A percentile compares a stretch with the other conserved stretches of the same genome.
Conservation (phyloP, 2,329 filamentous ascomycete genomes). For the Diaporthe citri region DNA sequence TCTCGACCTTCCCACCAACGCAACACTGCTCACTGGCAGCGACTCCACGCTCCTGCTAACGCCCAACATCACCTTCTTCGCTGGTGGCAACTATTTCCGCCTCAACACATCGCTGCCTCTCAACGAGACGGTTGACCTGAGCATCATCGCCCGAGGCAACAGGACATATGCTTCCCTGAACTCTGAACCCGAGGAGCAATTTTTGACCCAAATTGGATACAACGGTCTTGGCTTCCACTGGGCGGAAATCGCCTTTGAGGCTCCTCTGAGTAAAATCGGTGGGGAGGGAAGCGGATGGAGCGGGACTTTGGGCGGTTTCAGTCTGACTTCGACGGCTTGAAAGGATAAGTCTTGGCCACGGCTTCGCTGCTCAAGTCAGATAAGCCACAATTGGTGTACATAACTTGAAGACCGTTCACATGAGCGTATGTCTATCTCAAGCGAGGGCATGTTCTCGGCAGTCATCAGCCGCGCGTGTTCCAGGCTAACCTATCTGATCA, state of each 20-base stretch:
- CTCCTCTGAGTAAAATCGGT: constrained; percentile 55
- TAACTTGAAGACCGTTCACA: background rate
- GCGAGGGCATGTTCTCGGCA: too few relatives aligned
- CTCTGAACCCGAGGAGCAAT: constrained; percentile 51
- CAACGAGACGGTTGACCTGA: constrained; percentile 47
- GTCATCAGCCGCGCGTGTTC: too few relatives aligned
- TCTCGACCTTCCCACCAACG: constrained; percentile 50
- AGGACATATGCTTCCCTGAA: constrained; percentile 48
- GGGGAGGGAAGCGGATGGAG: constrained; percentile 50
- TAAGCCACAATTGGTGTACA: background rate
- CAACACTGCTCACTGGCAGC: constrained; percentile 55
- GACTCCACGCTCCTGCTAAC: constrained; percentile 60
- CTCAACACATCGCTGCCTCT: constrained; percentile 51
- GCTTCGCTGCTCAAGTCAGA: background rate
- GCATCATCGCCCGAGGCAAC: constrained; percentile 48
- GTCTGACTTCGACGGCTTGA: constrained; percentile 44
- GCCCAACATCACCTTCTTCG: constrained; percentile 52
- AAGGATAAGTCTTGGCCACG: too few relatives aligned
- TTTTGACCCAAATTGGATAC: constrained; percentile 57
- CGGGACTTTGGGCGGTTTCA: constrained; percentile 49
- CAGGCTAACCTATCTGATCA: too few relatives aligned
- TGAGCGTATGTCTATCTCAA: background rate
- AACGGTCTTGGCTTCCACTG: constrained; percentile 56
- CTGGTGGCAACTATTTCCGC: constrained; percentile 52
- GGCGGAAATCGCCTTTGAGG: constrained; percentile 59